Percentiles rank a stretch among this genome's conserved stretches.
These are phyloP conservation scores for Nannochloris sp. DNA, from an alignment of 139 green algal genomes.

Conservation along the genomic window DNA sequence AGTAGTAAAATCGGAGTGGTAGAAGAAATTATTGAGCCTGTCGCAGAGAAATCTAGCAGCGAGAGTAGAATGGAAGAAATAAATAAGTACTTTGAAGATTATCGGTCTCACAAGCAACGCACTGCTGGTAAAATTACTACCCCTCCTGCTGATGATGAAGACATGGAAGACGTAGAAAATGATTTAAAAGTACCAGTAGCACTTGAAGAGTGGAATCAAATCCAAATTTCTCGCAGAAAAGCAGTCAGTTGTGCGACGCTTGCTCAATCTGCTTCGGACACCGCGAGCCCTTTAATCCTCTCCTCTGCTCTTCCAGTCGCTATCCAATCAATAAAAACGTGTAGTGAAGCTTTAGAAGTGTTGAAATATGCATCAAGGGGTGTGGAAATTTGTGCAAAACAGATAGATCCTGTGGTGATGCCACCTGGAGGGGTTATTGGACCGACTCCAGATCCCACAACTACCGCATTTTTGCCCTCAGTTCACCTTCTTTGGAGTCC, in stretches of 20 bases:
- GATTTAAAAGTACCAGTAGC: neutral
- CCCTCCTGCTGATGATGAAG: neutral
- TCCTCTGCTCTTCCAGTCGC: conserved; percentile 33
- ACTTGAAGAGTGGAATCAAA: neutral
- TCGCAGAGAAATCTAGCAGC: neutral
- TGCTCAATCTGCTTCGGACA: conserved; percentile 41
- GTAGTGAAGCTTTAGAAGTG: conserved; percentile 18
- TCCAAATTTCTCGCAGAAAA: neutral
- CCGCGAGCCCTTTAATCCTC: conserved; percentile 44
- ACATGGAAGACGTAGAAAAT: neutral
- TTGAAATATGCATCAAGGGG: conserved; percentile 16
- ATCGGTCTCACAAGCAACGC: no score
- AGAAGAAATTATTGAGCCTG: neutral
- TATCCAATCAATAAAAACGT: conserved; percentile 40
- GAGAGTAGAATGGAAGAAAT: conserved; percentile 18
- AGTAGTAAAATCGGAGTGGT: neutral
- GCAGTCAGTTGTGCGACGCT: conserved; percentile 36
- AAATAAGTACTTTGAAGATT: conserved; percentile 20
- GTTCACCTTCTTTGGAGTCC: conserved; percentile 54
- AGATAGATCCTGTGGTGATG: conserved; percentile 7
- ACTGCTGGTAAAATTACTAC: no score
- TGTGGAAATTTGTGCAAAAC: conserved; percentile 16
- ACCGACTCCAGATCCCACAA: conserved; percentile 36
- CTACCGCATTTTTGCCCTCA: conserved; percentile 55
- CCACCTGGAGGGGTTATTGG: conserved; percentile 25